These are phyloP conservation scores for Luffa aegyptiaca DNA, from an alignment of 306 rosid species.

Conservation along the genomic window DNA sequence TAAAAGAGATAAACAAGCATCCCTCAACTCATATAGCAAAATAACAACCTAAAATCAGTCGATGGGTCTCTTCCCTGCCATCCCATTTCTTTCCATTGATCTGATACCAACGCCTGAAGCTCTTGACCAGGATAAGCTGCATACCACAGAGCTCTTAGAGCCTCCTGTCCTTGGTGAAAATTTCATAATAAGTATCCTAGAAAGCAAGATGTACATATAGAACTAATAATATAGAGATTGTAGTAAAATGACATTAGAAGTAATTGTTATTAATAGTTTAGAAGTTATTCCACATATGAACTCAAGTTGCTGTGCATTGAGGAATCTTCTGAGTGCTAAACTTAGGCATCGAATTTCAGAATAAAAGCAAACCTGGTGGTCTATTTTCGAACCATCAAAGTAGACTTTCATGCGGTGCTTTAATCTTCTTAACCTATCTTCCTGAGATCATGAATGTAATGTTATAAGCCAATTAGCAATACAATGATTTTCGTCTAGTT, in stretches of 20 bases:
- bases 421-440: conserved; percentile 33
- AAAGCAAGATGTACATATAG: neutral
- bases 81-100: conserved; percentile 97
- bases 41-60: conserved; percentile 75
- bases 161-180: conserved; percentile 46
- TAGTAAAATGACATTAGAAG: neutral
- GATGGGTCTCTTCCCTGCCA: conserved; percentile 98
- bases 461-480: neutral
- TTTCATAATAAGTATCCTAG: conserved; percentile 13
- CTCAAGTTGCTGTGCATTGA: neutral
- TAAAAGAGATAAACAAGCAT: neutral
- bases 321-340: neutral
- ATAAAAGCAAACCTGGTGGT: conserved; percentile 53
- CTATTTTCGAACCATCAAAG: conserved; percentile 61
- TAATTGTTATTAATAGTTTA: neutral
- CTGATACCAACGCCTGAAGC: conserved; percentile 73
- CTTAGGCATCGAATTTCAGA: neutral
- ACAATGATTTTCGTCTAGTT: neutral
- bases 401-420: conserved; percentile 56
- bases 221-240: neutral
- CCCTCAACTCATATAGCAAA: neutral
- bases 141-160: conserved; percentile 73
- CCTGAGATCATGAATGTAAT: conserved; percentile 1
- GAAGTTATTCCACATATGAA: neutral
- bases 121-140: conserved; percentile 66